phyloP scores from a whole-genome alignment of 1,284 basidiomycete genomes.

The Leccinum solheimii region DNA sequence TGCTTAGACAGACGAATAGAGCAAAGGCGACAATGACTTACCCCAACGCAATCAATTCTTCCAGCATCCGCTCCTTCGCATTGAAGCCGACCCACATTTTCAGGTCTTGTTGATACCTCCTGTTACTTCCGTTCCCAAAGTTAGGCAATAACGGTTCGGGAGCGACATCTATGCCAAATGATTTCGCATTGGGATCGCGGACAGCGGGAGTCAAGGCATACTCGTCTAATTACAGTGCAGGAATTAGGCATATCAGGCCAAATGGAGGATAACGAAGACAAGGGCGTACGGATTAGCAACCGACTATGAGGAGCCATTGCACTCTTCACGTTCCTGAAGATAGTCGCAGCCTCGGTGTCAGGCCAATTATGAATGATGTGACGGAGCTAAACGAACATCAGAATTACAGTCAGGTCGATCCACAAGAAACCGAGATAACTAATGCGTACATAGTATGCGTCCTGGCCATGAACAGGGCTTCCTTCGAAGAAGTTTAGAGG shows the following conservation, averaged over 20 bases:
- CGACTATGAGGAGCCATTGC: slow-evolving; percentile 30
- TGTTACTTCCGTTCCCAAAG: background rate
- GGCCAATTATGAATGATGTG: slow-evolving; percentile 32
- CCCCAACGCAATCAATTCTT: background rate
- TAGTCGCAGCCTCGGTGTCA: slow-evolving; percentile 22
- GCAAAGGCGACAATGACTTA: background rate
- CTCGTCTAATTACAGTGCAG: background rate
- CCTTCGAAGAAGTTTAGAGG: slow-evolving; percentile 16
- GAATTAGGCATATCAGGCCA: background rate
- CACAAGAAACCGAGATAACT: background rate
- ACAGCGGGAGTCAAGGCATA: background rate
- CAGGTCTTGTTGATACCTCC: background rate
- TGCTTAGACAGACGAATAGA: background rate
- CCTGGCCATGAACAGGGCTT: slow-evolving; percentile 39
- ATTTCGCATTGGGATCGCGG: background rate
- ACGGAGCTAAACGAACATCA: slow-evolving; percentile 21
- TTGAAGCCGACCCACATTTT: background rate
- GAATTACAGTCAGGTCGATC: background rate
- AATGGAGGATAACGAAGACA: background rate
- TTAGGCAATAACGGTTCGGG: background rate
- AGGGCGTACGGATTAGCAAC: slow-evolving; percentile 27
- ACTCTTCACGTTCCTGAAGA: slow-evolving; percentile 20
- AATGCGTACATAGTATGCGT: slow-evolving; percentile 47
- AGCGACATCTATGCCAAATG: background rate
- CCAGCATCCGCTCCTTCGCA: background rate